phyloP scores from a whole-genome alignment of 768 basidiomycete genomes.

The Tephrocybe sp. region DNA sequence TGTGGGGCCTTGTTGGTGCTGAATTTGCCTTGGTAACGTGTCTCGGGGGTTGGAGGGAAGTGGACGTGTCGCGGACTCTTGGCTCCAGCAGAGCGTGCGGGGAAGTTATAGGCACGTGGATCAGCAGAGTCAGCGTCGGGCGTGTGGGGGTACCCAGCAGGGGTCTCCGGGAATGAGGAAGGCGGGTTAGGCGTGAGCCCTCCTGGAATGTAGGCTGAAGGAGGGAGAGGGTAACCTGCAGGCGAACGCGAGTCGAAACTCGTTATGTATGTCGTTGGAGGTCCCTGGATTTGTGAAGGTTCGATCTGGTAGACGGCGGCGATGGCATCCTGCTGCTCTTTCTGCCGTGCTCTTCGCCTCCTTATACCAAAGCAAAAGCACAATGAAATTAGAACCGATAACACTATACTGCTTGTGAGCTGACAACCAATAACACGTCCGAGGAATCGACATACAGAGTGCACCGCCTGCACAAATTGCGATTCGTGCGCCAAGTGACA shows the following conservation, averaged over 20 bases:
- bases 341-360: conserved; percentile 10
- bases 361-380: conserved; percentile 12
- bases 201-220: conserved; percentile 5
- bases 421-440: not conserved
- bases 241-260: conserved; percentile 19
- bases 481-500: conserved; percentile 16
- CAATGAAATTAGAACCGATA: conserved; percentile 11
- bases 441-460: conserved; percentile 10
- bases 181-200: conserved; percentile 5
- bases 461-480: conserved; percentile 16
- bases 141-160: conserved; percentile 14
- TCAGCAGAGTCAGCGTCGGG: conserved; percentile 9
- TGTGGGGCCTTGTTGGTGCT: conserved; percentile 13
- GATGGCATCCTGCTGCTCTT: conserved; percentile 13
- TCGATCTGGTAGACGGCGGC: conserved; percentile 21
- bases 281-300: conserved; percentile 19
- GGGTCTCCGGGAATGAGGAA: conserved; percentile 14
- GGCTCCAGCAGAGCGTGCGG: conserved; percentile 1
- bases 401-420: conserved; percentile 3
- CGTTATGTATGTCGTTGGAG: conserved; percentile 17
- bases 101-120: conserved; percentile 3
- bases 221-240: conserved; percentile 14
- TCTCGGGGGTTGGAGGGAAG: conserved; percentile 11
- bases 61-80: conserved; percentile 11
- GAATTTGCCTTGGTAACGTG: conserved; percentile 12